Evolutionary conservation across 768 basidiomycete genomes (phyloP).

Genomic region (Rhizopogon roseolus): DNA sequence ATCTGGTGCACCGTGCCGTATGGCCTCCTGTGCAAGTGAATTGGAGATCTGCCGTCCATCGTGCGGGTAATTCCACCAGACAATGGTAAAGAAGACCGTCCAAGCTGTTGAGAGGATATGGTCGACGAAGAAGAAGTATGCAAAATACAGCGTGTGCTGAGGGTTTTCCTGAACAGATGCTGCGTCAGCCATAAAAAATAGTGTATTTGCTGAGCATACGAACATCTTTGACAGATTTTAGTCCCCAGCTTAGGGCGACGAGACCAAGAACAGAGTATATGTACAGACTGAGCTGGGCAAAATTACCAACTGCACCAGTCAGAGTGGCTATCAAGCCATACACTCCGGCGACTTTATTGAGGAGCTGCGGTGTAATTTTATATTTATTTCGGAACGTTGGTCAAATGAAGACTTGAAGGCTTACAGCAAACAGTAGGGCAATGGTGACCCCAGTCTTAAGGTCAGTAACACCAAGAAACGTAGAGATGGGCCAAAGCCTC

Average conservation of each 20-base stretch:
- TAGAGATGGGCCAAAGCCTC: constrained; percentile 75
- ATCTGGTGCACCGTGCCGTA: constrained; percentile 56
- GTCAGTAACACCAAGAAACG: constrained; percentile 85
- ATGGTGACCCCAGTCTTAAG: constrained; percentile 92
- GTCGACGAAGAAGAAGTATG: constrained; percentile 89
- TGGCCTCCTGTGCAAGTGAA: constrained; percentile 83
- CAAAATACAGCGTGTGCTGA: constrained; percentile 78
- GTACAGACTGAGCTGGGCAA: constrained; percentile 89
- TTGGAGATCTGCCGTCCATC: constrained; percentile 80
- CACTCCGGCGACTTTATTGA: constrained; percentile 98
- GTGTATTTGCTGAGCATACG: constrained; percentile 25
- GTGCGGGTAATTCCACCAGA: constrained; percentile 92
- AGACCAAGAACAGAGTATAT: constrained; percentile 87
- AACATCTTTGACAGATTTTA: constrained; percentile 82
- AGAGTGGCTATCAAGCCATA: constrained; percentile 93
- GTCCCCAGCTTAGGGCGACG: constrained; percentile 78
- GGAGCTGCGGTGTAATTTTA: constrained; percentile 42
- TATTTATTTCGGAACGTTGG: neutral
- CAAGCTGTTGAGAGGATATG: constrained; percentile 86
- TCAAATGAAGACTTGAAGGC: constrained; percentile 22
- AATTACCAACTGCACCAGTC: constrained; percentile 89
- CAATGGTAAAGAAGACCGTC: constrained; percentile 87
- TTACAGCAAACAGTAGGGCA: constrained; percentile 82
- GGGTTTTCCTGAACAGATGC: constrained; percentile 73
- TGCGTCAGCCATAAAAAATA: neutral